These are phyloP conservation scores for Phoma sp. DNA, from an alignment of 2,329 filamentous ascomycete genomes.

Conservation along the genomic window DNA sequence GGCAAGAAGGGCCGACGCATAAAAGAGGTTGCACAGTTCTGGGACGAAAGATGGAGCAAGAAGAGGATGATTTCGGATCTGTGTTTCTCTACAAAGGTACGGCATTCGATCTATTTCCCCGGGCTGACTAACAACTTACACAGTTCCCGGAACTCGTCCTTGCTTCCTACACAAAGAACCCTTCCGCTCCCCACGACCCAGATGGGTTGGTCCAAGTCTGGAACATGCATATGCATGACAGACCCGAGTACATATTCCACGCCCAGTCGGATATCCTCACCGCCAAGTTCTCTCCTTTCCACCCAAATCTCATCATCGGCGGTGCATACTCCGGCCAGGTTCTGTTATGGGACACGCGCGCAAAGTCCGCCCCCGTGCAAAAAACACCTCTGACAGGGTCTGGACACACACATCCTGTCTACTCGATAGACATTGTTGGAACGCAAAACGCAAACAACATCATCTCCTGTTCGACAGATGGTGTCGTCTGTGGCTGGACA, in stretches of 20 bases:
- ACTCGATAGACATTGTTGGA: constrained; percentile 92
- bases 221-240: constrained; percentile 93
- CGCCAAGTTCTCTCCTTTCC: constrained; percentile 98
- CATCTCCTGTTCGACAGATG: constrained; percentile 94
- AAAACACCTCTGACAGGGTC: constrained; percentile 95
- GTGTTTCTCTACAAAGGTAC: constrained; percentile 88
- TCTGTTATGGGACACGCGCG: constrained; percentile 94
- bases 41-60: constrained; percentile 94
- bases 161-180: constrained; percentile 96
- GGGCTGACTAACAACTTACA: constrained; percentile 26
- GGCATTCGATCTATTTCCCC: neutral
- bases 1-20: constrained; percentile 77
- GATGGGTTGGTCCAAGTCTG: constrained; percentile 95
- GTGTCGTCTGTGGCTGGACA: constrained; percentile 95
- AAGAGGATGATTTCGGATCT: constrained; percentile 97
- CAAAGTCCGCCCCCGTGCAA: constrained; percentile 82
- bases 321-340: constrained; percentile 97
- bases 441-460: constrained; percentile 99
- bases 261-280: constrained; percentile 94
- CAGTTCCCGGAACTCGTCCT: constrained; percentile 88
- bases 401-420: constrained; percentile 95
- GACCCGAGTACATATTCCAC: constrained; percentile 96
- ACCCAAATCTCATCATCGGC: constrained; percentile 93
- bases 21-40: constrained; percentile 91
- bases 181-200: constrained; percentile 90